Evolutionary conservation across 345 rosid genomes (phyloP).

Genomic region (Populus davidiana): DNA sequence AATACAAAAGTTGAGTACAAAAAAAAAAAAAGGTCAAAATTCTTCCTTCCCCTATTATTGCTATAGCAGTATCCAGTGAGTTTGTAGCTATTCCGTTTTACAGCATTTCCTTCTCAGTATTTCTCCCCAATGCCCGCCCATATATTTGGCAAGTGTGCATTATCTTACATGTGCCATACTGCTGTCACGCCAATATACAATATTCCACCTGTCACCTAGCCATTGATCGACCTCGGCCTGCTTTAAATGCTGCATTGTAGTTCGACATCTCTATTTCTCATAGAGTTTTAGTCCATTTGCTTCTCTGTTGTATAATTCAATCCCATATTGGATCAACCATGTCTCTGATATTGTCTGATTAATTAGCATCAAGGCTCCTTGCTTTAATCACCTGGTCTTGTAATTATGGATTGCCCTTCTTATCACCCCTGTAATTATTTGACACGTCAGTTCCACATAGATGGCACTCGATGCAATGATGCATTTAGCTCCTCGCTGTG

Average conservation of each 20-base stretch:
- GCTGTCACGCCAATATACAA: conserved; percentile 4
- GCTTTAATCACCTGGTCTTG: not conserved
- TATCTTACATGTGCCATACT: not conserved
- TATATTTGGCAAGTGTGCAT: conserved; percentile 42
- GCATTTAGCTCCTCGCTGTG: not conserved
- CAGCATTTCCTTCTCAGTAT: not conserved
- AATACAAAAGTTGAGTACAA: not conserved
- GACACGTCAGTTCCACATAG: not conserved
- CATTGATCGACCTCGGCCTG: conserved; percentile 40
- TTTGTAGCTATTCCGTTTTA: not conserved
- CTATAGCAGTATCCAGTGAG: conserved; percentile 1
- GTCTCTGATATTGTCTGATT: not conserved
- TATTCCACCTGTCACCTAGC: conserved; percentile 30
- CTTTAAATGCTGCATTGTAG: conserved; percentile 38
- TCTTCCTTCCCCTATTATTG: not conserved
- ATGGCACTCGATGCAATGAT: not conserved
- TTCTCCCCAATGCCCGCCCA: not conserved
- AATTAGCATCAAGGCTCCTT: not conserved
- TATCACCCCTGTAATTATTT: not conserved
- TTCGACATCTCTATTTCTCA: conserved; percentile 18
- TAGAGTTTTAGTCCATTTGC: conserved; percentile 5
- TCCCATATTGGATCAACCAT: not conserved
- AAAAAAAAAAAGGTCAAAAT: not conserved
- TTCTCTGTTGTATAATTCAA: not conserved
- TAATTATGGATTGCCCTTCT: not conserved